Percentiles rank a stretch among this genome's conserved stretches.
phyloP scores from a whole-genome alignment of 805 yeast genomes.

The Kluyveromyces siamensis region DNA sequence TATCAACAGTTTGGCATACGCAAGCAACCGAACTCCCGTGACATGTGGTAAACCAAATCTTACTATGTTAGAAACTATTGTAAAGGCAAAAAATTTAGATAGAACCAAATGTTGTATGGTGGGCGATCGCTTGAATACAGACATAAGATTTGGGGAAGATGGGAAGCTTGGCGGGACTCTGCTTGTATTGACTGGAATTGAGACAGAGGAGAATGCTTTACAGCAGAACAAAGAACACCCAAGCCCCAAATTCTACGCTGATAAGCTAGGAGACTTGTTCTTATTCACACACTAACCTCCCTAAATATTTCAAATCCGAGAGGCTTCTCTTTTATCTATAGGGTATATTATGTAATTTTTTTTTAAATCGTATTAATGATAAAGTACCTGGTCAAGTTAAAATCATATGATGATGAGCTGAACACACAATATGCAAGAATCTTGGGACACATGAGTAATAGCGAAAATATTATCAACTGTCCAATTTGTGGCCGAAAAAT shows the following conservation, averaged over 20 bases:
- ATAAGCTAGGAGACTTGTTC: slow-evolving; percentile 67
- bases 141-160: slow-evolving; percentile 81
- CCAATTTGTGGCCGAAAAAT: slow-evolving; percentile 24
- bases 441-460: neutral
- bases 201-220: slow-evolving; percentile 55
- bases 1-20: slow-evolving; percentile 63
- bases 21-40: slow-evolving; percentile 75
- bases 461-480: slow-evolving; percentile 22
- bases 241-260: slow-evolving; percentile 60
- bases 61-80: slow-evolving; percentile 84
- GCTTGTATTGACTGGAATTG: slow-evolving; percentile 87
- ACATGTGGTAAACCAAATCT: slow-evolving; percentile 90
- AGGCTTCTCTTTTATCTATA: no score
- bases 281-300: slow-evolving; percentile 30
- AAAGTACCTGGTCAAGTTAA: neutral
- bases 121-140: slow-evolving; percentile 93
- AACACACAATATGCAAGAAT: neutral
- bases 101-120: slow-evolving; percentile 72
- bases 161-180: slow-evolving; percentile 78
- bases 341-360: no score
- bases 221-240: slow-evolving; percentile 26
- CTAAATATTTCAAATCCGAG: no score
- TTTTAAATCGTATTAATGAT: no score
- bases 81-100: slow-evolving; percentile 50
- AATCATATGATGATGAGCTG: neutral